Evolutionary conservation across 768 basidiomycete genomes (phyloP), one percentile per base, ranked within the genome.

Genomic region (Lactarius indigo): DNA sequence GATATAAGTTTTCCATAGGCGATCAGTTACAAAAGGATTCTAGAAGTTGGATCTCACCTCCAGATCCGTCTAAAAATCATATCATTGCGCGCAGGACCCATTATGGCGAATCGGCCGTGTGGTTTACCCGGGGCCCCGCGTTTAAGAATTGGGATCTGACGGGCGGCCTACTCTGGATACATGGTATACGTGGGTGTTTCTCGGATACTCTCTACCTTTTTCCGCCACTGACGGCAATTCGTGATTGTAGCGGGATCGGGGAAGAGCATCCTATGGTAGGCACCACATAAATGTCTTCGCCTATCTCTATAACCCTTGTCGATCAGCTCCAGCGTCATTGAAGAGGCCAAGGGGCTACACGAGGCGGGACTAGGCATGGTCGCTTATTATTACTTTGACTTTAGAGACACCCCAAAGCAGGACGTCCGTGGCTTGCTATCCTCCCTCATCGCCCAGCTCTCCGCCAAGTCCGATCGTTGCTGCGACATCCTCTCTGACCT

Each of bases 301-400:
- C 12, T 52, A 4, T 4, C 20, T 8, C 23, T 1, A 47, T 18
- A 9, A 31, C 31, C 1, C 23, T 7, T 6, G 23, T 31, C 37
- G 20, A 2, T 13, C 54, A 65, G 64, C 4, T 65, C 52, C 26
- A 42, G 59, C 33, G 61, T 61, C 31, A 61, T 65, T 37, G 35
- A 65, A 18, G 26, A 35, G 6, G 50, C 39, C 31, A 60, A 5
- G 15, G 26, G 5, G 1, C n/a, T 47, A 20, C 59, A 41, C 12
- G 17, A 23, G 1, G 59, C n/a, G 1, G 64, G 64, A 47, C 26
- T 61, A 17, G 64, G 52, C 44, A 28, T 57, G 1, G 44, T 64
- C 13, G 44, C 57, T 13, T 66, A 58, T 63, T 66, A 64, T 23
- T 66, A 66, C 23, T 64, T 57, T 17, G 61, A 63, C 39, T 66